Percentiles rank a stretch among this genome's conserved stretches.
Evolutionary conservation across 2,329 filamentous ascomycete genomes (phyloP).

Genomic region (Podosphaera fusca): DNA sequence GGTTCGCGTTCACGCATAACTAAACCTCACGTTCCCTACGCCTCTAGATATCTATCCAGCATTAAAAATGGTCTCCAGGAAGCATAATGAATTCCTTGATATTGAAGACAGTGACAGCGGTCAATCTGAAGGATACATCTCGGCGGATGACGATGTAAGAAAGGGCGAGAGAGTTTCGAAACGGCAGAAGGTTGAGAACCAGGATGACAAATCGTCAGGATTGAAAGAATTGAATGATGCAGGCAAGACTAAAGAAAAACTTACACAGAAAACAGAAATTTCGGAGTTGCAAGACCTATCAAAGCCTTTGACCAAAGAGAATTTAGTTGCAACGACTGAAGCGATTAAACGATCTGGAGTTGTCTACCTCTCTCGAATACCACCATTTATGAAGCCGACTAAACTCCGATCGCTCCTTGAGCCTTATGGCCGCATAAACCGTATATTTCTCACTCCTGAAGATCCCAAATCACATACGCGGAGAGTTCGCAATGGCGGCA

Average conservation of each 20-base stretch:
- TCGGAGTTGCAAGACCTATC: constrained; percentile 25
- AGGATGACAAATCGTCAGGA: constrained; percentile 13
- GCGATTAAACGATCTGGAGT: constrained; percentile 55
- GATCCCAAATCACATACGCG: constrained; percentile 40
- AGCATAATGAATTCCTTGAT: constrained; percentile 50
- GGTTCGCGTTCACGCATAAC: neutral
- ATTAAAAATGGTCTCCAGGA: constrained; percentile 37
- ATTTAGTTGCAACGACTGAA: constrained; percentile 39
- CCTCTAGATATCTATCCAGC: neutral
- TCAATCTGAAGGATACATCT: constrained; percentile 34
- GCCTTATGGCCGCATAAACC: constrained; percentile 52
- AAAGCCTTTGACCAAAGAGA: constrained; percentile 38
- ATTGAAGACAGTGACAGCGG: constrained; percentile 31
- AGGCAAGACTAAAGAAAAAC: constrained; percentile 1
- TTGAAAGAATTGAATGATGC: constrained; percentile 14
- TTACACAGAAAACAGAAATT: constrained; percentile 9
- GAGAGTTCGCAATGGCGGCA: constrained; percentile 50
- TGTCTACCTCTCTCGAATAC: constrained; percentile 62
- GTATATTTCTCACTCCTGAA: constrained; percentile 60
- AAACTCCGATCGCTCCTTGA: constrained; percentile 55
- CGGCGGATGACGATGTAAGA: constrained; percentile 37
- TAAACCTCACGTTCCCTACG: neutral
- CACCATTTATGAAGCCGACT: constrained; percentile 69
- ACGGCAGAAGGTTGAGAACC: constrained; percentile 31
- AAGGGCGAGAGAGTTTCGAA: constrained; percentile 41